Conservation (phyloP, 805 yeast genomes). For the Saccharomycopsis schoenii region DNA sequence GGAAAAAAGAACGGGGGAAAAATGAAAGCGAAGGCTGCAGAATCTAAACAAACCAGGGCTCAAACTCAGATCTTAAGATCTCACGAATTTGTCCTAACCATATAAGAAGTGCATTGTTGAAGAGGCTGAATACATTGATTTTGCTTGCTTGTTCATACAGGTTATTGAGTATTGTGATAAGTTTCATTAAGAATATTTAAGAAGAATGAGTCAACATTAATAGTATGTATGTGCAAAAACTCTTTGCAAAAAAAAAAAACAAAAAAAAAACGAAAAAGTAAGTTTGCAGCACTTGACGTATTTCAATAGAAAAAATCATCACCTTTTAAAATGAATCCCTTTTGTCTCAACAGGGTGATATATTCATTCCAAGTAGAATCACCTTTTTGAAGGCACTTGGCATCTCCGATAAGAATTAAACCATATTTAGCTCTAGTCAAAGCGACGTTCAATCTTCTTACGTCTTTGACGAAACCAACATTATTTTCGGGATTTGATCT, state of each 20-base stretch:
- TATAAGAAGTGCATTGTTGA: too few species aligned
- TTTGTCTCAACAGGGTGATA: constrained; percentile 21
- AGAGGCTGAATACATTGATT: too few species aligned
- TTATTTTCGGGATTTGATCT: constrained; percentile 63
- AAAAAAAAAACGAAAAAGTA: not conserved
- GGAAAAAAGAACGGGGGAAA: not conserved
- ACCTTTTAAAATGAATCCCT: constrained; percentile 9
- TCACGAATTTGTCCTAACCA: not conserved
- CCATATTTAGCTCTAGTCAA: constrained; percentile 62
- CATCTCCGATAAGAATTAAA: constrained; percentile 52
- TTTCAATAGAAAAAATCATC: constrained; percentile 7
- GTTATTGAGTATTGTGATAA: too few species aligned
- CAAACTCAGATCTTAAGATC: not conserved
- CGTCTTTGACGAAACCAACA: constrained; percentile 67
- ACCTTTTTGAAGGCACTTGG: constrained; percentile 36
- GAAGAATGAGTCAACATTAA: too few species aligned
- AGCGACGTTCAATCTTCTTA: constrained; percentile 60
- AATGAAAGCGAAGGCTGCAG: not conserved
- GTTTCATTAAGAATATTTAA: too few species aligned
- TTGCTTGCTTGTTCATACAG: too few species aligned
- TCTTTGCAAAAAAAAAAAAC: not conserved
- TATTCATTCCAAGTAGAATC: constrained; percentile 43
- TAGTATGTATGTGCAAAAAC: too few species aligned
- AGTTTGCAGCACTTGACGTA: not conserved
- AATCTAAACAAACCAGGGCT: not conserved